Percentiles rank a stretch among this genome's conserved stretches.
phyloP scores from a whole-genome alignment of 2,329 filamentous ascomycete genomes.

The Ophiocordyceps camponoti-leonardi region DNA sequence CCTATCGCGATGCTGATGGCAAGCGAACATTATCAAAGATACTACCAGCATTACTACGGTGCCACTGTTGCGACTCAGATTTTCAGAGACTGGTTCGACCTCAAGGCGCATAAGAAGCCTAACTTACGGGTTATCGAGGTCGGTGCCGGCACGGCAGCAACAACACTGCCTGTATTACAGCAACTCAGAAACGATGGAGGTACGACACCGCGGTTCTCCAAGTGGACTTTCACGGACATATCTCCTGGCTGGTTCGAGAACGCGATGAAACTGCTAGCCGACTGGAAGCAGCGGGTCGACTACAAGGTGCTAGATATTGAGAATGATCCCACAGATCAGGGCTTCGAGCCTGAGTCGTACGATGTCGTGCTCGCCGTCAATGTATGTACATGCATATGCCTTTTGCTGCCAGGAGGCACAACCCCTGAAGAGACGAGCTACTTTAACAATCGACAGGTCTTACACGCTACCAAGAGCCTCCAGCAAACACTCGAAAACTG shows the following conservation, averaged over 20 bases:
- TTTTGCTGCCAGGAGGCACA: no score
- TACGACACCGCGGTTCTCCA: neutral
- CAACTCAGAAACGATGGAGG: neutral
- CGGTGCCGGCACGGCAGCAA: neutral
- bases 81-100: constrained; percentile 1
- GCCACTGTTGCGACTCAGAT: neutral
- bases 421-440: no score
- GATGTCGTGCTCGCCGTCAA: neutral
- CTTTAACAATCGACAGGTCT: no score
- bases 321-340: neutral
- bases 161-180: neutral
- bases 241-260: constrained; percentile 1
- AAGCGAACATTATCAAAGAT: neutral
- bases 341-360: constrained; percentile 1
- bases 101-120: constrained; percentile 1
- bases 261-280: neutral
- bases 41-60: neutral
- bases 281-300: neutral
- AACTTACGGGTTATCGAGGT: neutral
- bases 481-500: neutral
- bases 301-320: constrained; percentile 1
- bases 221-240: neutral
- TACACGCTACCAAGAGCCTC: constrained; percentile 1
- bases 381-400: neutral
- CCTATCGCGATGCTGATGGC: neutral